phyloP scores from a whole-genome alignment of 371 early-diverging fungal species.

The Saksenaea oblongispora region DNA sequence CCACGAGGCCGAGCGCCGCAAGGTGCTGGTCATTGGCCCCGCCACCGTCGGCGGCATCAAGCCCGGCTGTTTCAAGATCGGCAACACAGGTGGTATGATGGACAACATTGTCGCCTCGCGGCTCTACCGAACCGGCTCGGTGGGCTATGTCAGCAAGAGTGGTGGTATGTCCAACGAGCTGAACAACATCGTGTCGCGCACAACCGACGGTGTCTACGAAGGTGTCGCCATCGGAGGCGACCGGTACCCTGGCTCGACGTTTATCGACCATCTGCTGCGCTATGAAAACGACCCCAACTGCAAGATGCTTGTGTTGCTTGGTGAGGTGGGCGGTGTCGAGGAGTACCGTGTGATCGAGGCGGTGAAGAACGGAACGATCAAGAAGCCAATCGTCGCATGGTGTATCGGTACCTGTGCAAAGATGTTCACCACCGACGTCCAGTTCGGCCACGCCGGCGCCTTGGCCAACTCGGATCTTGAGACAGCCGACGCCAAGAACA shows the following conservation, averaged over 20 bases:
- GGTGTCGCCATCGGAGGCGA: slow-evolving; percentile 98
- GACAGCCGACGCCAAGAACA: slow-evolving; percentile 95
- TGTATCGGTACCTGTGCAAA: slow-evolving; percentile 96
- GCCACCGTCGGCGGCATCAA: slow-evolving; percentile 98
- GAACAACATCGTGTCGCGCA: slow-evolving; percentile 93
- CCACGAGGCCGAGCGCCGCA: slow-evolving; percentile 71
- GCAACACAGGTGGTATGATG: slow-evolving; percentile 99
- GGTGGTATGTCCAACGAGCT: slow-evolving; percentile 98
- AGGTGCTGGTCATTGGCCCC: slow-evolving; percentile 91
- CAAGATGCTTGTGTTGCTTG: slow-evolving; percentile 91
- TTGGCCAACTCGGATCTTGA: slow-evolving; percentile 92
- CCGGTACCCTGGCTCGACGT: slow-evolving; percentile 97
- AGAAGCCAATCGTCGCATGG: slow-evolving; percentile 96
- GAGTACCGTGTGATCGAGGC: slow-evolving; percentile 93
- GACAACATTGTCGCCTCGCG: slow-evolving; percentile 97
- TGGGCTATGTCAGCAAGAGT: slow-evolving; percentile 95
- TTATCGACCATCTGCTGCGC: slow-evolving; percentile 93
- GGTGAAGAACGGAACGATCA: slow-evolving; percentile 79
- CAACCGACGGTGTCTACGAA: slow-evolving; percentile 95
- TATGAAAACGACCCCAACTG: slow-evolving; percentile 88
- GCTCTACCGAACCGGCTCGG: slow-evolving; percentile 92
- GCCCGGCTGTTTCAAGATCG: slow-evolving; percentile 98
- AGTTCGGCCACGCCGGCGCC: slow-evolving; percentile 95
- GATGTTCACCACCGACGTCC: slow-evolving; percentile 96
- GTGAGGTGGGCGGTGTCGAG: slow-evolving; percentile 96